Base-by-base conservation (phyloP, 208 protist genomes). In the Wallacemonas sp. region DNA sequence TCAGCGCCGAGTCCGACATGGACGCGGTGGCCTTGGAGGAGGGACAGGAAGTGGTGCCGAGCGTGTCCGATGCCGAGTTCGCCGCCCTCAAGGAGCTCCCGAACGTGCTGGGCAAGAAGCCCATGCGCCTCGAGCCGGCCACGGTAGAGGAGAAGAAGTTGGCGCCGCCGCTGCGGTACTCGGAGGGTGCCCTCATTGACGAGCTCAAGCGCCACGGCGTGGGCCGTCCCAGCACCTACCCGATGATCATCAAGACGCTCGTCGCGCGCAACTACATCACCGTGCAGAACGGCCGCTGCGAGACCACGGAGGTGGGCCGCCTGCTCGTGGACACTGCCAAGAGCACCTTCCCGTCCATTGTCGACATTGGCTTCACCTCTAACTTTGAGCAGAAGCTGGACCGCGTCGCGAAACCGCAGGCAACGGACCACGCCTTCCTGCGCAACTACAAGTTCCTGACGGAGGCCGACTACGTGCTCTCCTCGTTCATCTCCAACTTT, bases 171-270 rank as follows among this genome's bases (percentile, higher is more conserved):
- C 74, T 89, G 61, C 86, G 75, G 8, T 92, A 86, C 77, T 89
- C 87, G 5, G 88, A 96, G 72, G 91, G 88, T 39, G 74, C 79
- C 12, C 72, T 96, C 48, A 96, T 96, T 69, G 87, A 93, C 62
- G 82, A 96, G 63, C 88, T 96, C 36, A 89, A 87, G 68, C 83
- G 84, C 45, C 84, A 94, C 69, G 91, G 88, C 59, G 88, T 96
- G 18, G 91, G 91, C 16, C 81, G 91, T 25, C 91, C 91, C 25
- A 94, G 88, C 74, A 96, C 91, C n/a, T 96, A 96, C 67, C 88
- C 91, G 23, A 88, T 84, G 74, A 96, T 96, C 45, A 84, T 96
- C 26, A 93, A 93, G 79, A 96, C 88, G 33, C 85, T 96, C 0
- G 61, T 94, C 10, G 73, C 82, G 42, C 86, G 91, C 32, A 84